Base-by-base conservation (phyloP, 2,329 filamentous ascomycete genomes). In the Ophiostoma sp. region DNA sequence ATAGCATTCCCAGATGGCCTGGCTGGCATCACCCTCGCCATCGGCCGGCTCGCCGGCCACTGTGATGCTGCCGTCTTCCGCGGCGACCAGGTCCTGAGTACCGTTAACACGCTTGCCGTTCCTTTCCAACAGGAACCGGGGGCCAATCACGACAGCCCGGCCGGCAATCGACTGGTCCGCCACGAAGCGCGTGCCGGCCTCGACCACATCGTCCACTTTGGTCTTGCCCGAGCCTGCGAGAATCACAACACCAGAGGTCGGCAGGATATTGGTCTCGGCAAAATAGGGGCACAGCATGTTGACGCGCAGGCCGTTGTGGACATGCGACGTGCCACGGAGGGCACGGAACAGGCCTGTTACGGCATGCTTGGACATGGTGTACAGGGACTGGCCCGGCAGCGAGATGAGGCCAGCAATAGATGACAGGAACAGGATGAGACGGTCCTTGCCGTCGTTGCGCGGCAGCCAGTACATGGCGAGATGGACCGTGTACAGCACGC, bases 221-320 rank as follows among this genome's bases (percentile, higher is more conserved):
- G 87, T 89, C 74, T 86, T 81, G 1, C 83, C 87, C 19, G 83
- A 83, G 36, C 90, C 90, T 0, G 89, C 86, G 2, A 92, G 83
- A 19, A 91, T 72, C 1, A 86, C 73, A n/a, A 86, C 83, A 31
- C 84, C 88, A 0, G 75, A 70, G 0, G 81, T 74, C 0, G 84
- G 80, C 9, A 90, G 78, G 66, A 92, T 86, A 25, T 87, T 86
- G 12, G 88, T 90, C 76, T 88, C 86, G 77, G 84, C 82, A 80
- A 91, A 92, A 81, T 91, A 92, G 0, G 90, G 90, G 74, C 87
- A 87, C 36, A 92, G 80, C 79, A 92, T 84, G 79, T 92, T 92
- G 76, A 91, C 82, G 69, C 91, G 85, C 71, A 92, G 81, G 57
- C 87, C 87, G 70, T 85, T 80, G 22, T 81, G 77, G 11, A 31